Evolutionary conservation across 768 basidiomycete species (phyloP), one percentile per base, ranked within the genome.

Genomic region (Macrolepiota fuliginosa): DNA sequence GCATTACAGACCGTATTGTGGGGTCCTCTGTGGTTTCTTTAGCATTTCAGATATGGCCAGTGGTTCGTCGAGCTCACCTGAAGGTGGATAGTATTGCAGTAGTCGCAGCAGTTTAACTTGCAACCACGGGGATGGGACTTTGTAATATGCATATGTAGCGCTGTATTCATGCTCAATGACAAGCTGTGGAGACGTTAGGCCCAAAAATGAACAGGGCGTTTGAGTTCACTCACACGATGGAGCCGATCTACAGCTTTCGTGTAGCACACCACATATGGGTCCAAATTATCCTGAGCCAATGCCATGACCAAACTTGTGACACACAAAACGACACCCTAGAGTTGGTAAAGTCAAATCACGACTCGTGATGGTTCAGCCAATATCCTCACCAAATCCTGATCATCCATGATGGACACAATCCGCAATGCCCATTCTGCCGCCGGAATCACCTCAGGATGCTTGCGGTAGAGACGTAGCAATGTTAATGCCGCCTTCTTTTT

Each of bases 401-500:
- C 96, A 68, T 98, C 96, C 92, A 99, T 95, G 69, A 98, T 86
- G 12, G 94, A 89, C 1, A 98, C 87, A 60, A 99, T 92, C 46
- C 97, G 87, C 59, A 96, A 78, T 0, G 94, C 97, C 97, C 97
- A 99, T 71, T 98, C 97, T 17, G 84, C 86, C 0, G 92, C 92
- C 29, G 94, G 93, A 61, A 99, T 88, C 54, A 97, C 94, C 62
- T 92, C 91, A 2, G 95, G 93, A 70, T 97, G 94, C 72, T 99
- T 99, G 60, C 97, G 88, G 69, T 98, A 98, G 39, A 99, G 77
- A 54, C 97, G 83, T 29, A 99, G 81, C 29, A 98, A 74, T 0
- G 97, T 98, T 61, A 99, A 76, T 1, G 97, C 97, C 1, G 97
- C 96, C 73, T 99, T 99, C 79, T 99, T 99, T 80, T 95, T 96